Base-by-base conservation (phyloP, 495 filamentous ascomycete species). In the Xylaria bambusicola region DNA sequence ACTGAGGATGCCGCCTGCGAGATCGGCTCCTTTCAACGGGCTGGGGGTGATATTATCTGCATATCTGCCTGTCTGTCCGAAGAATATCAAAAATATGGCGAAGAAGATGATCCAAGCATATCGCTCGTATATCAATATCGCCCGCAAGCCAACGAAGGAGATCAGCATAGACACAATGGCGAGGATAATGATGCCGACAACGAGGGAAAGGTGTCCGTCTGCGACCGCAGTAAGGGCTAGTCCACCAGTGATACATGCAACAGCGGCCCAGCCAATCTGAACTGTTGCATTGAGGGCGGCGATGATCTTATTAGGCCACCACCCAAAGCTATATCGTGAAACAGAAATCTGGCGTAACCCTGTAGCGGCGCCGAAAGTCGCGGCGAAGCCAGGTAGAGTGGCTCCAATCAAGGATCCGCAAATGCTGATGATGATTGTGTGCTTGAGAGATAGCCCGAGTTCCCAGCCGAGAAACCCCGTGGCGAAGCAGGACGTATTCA, bases 21-120 rank as follows among this genome's bases (percentile, higher is more conserved):
- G 66, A 6, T 70, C 74, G 6, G 74, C 31, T 2, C 71, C 72
- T 2, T 66, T 66, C 1, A 79, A 69, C 8, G 63, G 60, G 15
- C 78, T 64, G 0, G 73, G 72, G 1, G 73, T 66, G 9, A 69
- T 64, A 52, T 75, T 66, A 59, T 86, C 78, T 10, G 77, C 77
- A 38, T 74, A 78, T 17, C 64, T 69, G 4, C 72, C 84, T 1
- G 74, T 73, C 62, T 85, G 74, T 7, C 78, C 82, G 44, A 79
- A 79, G 53, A 86, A 80, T 64, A 86, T 74, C 59, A 85, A 68
- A 71, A 86, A 86, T 48, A 86, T 78, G 58, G 80, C 63, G 62
- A 84, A 76, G 65, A 81, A 81, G 21, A 82, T 58, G 17, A 82
- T 64, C 76, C 82, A 79, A 35, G 75, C 69, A 26, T 63, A 79